Evolutionary conservation across 768 basidiomycete species (phyloP), one percentile per base, ranked within the genome.

Genomic region (Pisolithus microcarpus): DNA sequence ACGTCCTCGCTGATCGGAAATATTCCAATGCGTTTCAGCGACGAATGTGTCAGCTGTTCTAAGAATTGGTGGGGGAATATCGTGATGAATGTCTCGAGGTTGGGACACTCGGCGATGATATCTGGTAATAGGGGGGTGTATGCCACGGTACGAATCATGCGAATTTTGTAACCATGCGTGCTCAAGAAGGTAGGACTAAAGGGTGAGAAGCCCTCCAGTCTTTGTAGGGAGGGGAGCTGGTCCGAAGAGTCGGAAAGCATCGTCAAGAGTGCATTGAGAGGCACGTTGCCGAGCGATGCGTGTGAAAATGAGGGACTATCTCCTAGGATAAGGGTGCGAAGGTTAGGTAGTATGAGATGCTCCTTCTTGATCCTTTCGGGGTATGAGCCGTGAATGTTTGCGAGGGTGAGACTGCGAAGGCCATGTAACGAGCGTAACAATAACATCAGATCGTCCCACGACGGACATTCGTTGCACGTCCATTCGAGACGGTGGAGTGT

Each of bases 401-500:
- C 60, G 13, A 77, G 65, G 26, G 71, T 69, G 36, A 77, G 71
- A 24, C 71, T 75, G 16, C 57, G 57, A 18, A 77, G 69, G 43
- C 66, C 59, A 1, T 60, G 65, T 18, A 70, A 56, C 36, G 56
- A 49, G 24, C 60, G 67, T 51, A 70, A 66, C n/a, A 77, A 52
- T 37, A 58, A 49, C 39, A 69, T 65, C 18, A 77, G 51, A 54
- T 76, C 73, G 19, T 58, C 49, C 59, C 70, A 75, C 0, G 65
- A 63, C 0, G 75, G 76, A 30, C 69, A 62, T 54, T 77, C 76
- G 8, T 72, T 71, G 19, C 70, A 67, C 7, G 63, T 70, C 74
- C 76, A 77, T 53, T 76, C 76, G 1, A 75, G 46, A 24, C 76
- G 67, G 40, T 65, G 68, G 11, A 77, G 62, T n/a, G 70, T 68